phyloP scores from a whole-genome alignment of 257 asterid species.

The Scutellaria barbata region DNA sequence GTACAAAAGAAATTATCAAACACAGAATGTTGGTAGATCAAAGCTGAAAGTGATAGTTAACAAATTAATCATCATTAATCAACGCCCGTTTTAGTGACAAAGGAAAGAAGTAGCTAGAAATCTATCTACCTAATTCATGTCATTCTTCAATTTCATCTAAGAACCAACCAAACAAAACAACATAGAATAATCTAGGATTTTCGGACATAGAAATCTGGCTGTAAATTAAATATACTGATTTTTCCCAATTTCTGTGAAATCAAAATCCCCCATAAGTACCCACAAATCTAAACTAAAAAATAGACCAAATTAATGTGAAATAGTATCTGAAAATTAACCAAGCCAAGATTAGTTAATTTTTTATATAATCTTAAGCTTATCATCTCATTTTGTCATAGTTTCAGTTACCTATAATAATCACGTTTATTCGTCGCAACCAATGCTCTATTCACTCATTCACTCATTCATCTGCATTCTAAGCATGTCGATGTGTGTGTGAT shows the following conservation, averaged over 20 bases:
- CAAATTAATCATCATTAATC: no score
- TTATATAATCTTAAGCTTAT: neutral
- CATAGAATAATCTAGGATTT: no score
- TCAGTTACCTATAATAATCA: neutral
- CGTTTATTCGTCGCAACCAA: neutral
- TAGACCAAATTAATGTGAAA: neutral
- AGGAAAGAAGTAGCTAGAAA: neutral
- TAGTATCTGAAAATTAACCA: conserved; percentile 1
- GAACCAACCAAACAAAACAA: neutral
- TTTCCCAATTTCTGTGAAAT: neutral
- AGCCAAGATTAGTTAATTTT: neutral
- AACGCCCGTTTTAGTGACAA: neutral
- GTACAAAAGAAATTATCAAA: no score
- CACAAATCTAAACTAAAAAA: conserved; percentile 8
- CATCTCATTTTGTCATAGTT: neutral
- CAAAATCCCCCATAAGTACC: neutral
- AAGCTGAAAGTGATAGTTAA: no score
- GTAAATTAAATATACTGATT: neutral
- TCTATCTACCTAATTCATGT: neutral
- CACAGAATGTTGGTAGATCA: no score
- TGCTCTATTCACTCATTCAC: neutral
- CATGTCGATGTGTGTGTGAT: neutral
- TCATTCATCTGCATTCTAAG: neutral
- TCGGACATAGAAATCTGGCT: no score
- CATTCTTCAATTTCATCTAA: neutral